These are phyloP conservation scores for Heterobasidion occidentale DNA, from an alignment of 1,284 basidiomycete species.

Conservation along the genomic window DNA sequence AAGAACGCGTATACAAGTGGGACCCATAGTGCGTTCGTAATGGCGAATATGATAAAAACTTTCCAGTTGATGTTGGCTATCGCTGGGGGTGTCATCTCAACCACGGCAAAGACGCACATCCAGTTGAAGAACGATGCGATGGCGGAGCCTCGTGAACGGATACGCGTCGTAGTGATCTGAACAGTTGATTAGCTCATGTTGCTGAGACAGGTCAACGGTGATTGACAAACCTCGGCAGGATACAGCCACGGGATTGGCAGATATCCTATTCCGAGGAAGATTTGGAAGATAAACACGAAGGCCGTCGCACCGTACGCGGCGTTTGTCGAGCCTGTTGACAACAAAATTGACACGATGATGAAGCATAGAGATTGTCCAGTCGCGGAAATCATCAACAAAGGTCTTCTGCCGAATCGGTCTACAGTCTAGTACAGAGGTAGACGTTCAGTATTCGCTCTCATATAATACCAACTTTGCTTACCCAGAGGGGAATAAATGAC, in stretches of 20 bases:
- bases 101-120: constrained; percentile 39
- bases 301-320: constrained; percentile 28
- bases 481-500: constrained; percentile 37
- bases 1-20: constrained; percentile 37
- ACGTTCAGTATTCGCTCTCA: neutral
- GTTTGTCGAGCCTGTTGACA: constrained; percentile 24
- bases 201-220: neutral
- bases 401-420: constrained; percentile 30
- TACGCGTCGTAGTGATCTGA: constrained; percentile 31
- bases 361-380: constrained; percentile 31
- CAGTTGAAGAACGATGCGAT: constrained; percentile 34
- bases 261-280: constrained; percentile 32
- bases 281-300: constrained; percentile 35
- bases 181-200: neutral
- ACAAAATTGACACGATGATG: constrained; percentile 23
- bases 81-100: constrained; percentile 39
- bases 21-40: constrained; percentile 37
- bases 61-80: constrained; percentile 41
- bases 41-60: constrained; percentile 40
- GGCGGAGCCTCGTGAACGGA: constrained; percentile 26
- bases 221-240: constrained; percentile 27
- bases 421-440: constrained; percentile 22
- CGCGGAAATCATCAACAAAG: constrained; percentile 31
- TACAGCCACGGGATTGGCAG: constrained; percentile 36
- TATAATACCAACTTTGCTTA: constrained; percentile 7